These are phyloP conservation scores for Aspergillus cavernicola DNA, from an alignment of 495 filamentous ascomycete genomes.

Conservation along the genomic window DNA sequence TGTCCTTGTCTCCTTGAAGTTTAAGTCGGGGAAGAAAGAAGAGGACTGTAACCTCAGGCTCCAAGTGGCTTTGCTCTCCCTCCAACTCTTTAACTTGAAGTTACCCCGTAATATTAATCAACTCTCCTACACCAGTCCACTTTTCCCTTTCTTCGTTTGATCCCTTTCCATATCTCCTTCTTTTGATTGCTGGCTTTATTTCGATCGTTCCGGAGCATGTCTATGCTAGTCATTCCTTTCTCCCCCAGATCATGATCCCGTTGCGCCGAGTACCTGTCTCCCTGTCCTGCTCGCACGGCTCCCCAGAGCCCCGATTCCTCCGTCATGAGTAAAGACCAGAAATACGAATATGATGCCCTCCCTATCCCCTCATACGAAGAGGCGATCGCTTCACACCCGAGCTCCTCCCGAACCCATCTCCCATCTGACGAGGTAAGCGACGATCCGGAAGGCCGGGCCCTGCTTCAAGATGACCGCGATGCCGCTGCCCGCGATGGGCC, in stretches of 20 bases:
- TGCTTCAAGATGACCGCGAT: constrained; percentile 41
- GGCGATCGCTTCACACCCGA: constrained; percentile 61
- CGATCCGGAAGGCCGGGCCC: constrained; percentile 59
- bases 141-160: background rate
- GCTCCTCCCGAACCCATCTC: constrained; percentile 62
- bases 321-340: constrained; percentile 58
- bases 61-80: constrained; percentile 10
- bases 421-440: constrained; percentile 49
- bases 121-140: background rate
- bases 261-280: constrained; percentile 28
- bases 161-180: constrained; percentile 8
- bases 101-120: background rate
- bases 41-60: background rate
- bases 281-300: constrained; percentile 31
- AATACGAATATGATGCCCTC: constrained; percentile 59
- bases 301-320: constrained; percentile 29
- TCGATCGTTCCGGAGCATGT: constrained; percentile 28
- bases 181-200: constrained; percentile 9
- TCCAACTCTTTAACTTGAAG: constrained; percentile 1
- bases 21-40: background rate
- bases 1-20: constrained; percentile 1
- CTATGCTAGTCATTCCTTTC: constrained; percentile 30
- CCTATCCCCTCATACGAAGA: constrained; percentile 97
- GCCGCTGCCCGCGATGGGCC: constrained; percentile 24
- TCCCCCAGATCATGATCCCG: constrained; percentile 45